phyloP scores from a whole-genome alignment of 805 yeast species.

The Danielia oregonensis region DNA sequence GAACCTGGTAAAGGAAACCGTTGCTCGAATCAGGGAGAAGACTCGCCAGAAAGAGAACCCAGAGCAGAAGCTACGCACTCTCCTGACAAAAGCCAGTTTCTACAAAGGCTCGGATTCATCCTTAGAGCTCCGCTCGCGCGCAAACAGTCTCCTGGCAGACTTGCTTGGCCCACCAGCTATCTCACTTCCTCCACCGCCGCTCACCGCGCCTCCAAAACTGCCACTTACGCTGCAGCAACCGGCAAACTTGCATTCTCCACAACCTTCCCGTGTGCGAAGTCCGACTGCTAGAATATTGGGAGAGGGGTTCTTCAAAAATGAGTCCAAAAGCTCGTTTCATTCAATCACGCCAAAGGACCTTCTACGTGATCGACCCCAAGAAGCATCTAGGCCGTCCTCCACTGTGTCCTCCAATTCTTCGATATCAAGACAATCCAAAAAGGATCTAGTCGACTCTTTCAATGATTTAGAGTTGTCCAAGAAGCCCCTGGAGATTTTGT shows the following conservation, averaged over 20 bases:
- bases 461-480: constrained; percentile 27
- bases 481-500: constrained; percentile 17
- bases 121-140: neutral
- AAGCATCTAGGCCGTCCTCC: constrained; percentile 4
- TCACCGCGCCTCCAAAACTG: neutral
- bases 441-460: constrained; percentile 23
- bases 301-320: constrained; percentile 13
- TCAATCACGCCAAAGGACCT: constrained; percentile 49
- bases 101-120: neutral
- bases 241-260: constrained; percentile 26
- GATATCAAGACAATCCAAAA: constrained; percentile 6
- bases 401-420: constrained; percentile 12
- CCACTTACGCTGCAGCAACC: neutral
- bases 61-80: constrained; percentile 1
- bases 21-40: constrained; percentile 47
- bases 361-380: constrained; percentile 12
- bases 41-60: constrained; percentile 15
- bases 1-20: constrained; percentile 58
- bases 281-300: constrained; percentile 19
- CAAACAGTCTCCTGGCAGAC: neutral
- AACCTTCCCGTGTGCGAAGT: constrained; percentile 31
- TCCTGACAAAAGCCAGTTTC: neutral
- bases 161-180: neutral
- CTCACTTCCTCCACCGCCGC: neutral
- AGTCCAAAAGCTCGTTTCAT: constrained; percentile 15